Evolutionary conservation across 768 basidiomycete species (phyloP), one percentile per base, ranked within the genome.

Genomic region (Cystobasidium ongulense): DNA sequence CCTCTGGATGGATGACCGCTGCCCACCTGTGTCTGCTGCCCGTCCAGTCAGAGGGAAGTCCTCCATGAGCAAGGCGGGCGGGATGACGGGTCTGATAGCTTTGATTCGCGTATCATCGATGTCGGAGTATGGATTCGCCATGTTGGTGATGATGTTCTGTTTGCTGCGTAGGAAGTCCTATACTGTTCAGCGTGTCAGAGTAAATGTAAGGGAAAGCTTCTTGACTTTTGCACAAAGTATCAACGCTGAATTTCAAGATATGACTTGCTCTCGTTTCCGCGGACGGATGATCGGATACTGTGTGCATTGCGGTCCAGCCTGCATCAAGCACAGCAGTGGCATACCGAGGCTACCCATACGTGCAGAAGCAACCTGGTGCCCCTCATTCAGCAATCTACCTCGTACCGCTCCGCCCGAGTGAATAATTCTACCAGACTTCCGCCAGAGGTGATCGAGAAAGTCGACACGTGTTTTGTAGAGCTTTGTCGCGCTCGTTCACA

Each of bases 21-120:
- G 25, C 65, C 25, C 31, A 67, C 65, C 65, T 27, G 68, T 71
- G 36, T 71, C 68, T 31, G 68, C 68, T 27, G 68, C 68, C 36
- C 70, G 73, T 23, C 76, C 63, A 35, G 65, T 50, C 1, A 78
- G 63, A 85, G 83, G 72, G 93, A 83, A 75, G 89, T 89, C 72
- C 90, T 93, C 72, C 15, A 75, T 54, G 57, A 75, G 53, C 63
- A 66, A 76, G 23, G 76, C 76, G 53, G 78, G 78, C 5, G 78
- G 77, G 63, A 80, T 76, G 35, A 79, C 50, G 15, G 79, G 78
- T 1, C 78, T 63, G 68, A 78, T 63, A 21, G 65, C 71, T 23
- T 57, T 68, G 75, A 74, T 76, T 25, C 75, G 15, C 15, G 7
- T 59, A 79, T 97, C 94, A 79, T 93, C 91, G 43, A 96, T 36